Conservation (phyloP, 352 stramenopile genomes). For the Globisporangium sylvaticum region DNA sequence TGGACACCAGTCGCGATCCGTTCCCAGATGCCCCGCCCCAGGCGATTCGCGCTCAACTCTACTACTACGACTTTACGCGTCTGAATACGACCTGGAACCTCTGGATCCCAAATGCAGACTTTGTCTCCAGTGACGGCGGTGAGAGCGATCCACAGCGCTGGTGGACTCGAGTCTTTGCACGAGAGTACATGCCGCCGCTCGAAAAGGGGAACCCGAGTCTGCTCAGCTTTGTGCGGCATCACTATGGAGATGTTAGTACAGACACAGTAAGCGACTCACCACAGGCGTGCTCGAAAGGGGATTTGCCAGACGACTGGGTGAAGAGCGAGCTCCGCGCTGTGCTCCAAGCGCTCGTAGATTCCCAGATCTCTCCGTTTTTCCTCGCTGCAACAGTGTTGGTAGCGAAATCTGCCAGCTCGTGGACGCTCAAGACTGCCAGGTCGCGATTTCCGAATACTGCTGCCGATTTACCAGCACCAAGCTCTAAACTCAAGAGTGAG, state of each 20-base stretch:
- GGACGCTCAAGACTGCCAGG: not conserved
- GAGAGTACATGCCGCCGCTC: slow-evolving; percentile 39
- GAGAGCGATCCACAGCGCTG: slow-evolving; percentile 14
- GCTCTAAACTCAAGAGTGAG: not conserved
- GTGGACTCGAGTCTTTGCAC: slow-evolving; percentile 39
- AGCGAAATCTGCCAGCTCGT: not conserved
- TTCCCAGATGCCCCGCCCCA: slow-evolving; percentile 39
- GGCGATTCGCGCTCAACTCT: slow-evolving; percentile 58
- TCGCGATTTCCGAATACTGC: not conserved
- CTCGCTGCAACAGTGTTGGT: slow-evolving; percentile 1
- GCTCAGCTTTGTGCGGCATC: slow-evolving; percentile 36
- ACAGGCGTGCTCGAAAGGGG: not conserved
- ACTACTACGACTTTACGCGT: slow-evolving; percentile 88
- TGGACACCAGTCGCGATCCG: slow-evolving; percentile 56
- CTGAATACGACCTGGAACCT: slow-evolving; percentile 57
- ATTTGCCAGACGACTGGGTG: not conserved
- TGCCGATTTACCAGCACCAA: not conserved
- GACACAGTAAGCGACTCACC: not conserved
- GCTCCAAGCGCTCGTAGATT: not conserved
- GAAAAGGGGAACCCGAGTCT: slow-evolving; percentile 44
- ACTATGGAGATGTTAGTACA: slow-evolving; percentile 15
- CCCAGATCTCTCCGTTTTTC: slow-evolving; percentile 1
- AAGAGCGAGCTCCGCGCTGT: not conserved
- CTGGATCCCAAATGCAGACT: slow-evolving; percentile 13
- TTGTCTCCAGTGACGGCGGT: not conserved